A percentile compares a stretch with the other conserved stretches of the same genome.
Conservation (phyloP, 2,329 filamentous ascomycete species). For the Neospermospora avenae region DNA sequence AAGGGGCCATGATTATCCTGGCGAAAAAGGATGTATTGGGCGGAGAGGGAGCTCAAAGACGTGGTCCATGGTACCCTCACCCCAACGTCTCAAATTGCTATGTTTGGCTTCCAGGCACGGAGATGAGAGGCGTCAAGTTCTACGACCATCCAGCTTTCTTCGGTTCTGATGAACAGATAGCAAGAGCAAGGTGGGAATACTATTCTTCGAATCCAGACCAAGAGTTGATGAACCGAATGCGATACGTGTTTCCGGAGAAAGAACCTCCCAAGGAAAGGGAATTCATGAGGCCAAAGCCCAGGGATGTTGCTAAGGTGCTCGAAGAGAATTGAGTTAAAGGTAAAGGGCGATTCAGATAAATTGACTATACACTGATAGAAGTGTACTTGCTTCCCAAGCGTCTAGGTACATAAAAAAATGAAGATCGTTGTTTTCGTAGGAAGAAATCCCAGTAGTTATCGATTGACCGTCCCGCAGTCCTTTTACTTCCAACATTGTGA, state of each 20-base stretch:
- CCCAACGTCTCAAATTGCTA: neutral
- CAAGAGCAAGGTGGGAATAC: neutral
- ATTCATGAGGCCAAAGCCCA: neutral
- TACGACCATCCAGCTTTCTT: neutral
- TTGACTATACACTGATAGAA: no score
- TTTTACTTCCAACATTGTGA: no score
- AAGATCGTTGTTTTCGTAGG: no score
- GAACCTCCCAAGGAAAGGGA: neutral
- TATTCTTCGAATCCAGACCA: neutral
- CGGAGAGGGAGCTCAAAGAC: neutral
- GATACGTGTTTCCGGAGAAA: neutral
- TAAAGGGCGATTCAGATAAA: no score
- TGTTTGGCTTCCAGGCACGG: neutral
- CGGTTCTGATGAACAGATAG: neutral
- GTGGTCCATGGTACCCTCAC: neutral
- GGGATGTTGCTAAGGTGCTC: neutral
- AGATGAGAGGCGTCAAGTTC: neutral
- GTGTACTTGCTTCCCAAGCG: no score
- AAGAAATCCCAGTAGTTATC: no score
- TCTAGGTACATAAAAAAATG: no score
- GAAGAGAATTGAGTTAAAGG: no score
- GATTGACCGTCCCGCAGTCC: no score
- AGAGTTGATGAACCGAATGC: neutral
- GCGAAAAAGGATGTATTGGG: neutral
- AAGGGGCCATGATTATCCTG: conserved; percentile 2